Evolutionary conservation across 2,329 filamentous ascomycete genomes (phyloP).

Genomic region (Exophiala mesophila): DNA sequence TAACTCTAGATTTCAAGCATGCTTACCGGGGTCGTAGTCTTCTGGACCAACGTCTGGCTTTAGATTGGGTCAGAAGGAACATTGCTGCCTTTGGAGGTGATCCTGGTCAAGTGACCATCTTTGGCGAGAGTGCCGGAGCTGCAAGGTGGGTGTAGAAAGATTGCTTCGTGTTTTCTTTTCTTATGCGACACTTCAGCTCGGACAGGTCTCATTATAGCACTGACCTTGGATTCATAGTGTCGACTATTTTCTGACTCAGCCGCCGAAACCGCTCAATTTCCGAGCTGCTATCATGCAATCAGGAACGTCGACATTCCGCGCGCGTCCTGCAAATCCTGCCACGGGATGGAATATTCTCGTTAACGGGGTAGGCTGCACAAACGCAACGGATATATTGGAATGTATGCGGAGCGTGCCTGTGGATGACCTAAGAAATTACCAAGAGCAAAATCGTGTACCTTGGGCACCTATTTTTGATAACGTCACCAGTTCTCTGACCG

Average conservation of each 20-base stretch:
- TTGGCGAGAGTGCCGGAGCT: conserved; percentile 36
- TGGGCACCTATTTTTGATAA: not conserved
- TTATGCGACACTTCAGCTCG: not conserved
- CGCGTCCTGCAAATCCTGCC: not conserved
- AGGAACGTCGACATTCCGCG: conserved; percentile 8
- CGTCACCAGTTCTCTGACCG: not conserved
- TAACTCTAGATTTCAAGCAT: too few species aligned
- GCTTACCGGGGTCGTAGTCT: too few species aligned
- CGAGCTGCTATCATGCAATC: conserved; percentile 30
- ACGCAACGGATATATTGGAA: not conserved
- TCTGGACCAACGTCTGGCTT: conserved; percentile 27
- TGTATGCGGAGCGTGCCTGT: not conserved
- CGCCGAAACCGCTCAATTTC: conserved; percentile 26
- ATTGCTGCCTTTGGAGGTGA: conserved; percentile 34
- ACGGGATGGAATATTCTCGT: not conserved
- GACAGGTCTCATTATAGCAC: too few species aligned
- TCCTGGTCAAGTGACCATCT: conserved; percentile 35
- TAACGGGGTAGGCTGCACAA: not conserved
- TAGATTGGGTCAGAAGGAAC: conserved; percentile 36
- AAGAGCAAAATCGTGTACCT: not conserved
- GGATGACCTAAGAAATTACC: not conserved
- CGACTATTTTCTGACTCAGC: conserved; percentile 24
- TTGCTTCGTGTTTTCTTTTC: conserved; percentile 2
- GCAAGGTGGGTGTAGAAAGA: conserved; percentile 5
- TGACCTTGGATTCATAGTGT: too few species aligned